A percentile compares a stretch with the other conserved stretches of the same genome.
phyloP scores from a whole-genome alignment of 2,329 filamentous ascomycete genomes.

The Chaetomium strumarium region DNA sequence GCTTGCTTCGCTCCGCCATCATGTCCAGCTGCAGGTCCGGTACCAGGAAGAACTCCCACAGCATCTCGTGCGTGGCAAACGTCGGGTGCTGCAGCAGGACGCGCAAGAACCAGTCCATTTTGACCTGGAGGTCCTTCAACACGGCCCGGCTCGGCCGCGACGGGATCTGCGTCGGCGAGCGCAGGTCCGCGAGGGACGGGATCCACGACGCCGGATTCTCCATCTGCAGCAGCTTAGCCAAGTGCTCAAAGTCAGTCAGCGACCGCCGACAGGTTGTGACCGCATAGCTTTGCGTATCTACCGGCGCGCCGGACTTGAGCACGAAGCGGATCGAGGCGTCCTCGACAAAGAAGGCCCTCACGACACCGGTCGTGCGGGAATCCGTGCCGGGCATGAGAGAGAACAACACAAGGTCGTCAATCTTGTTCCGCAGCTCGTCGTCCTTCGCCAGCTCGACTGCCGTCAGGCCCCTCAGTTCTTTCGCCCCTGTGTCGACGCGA shows the following conservation, averaged over 20 bases:
- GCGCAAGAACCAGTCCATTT: constrained; percentile 81
- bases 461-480: constrained; percentile 81
- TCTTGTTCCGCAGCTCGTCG: constrained; percentile 92
- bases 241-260: constrained; percentile 82
- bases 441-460: constrained; percentile 97
- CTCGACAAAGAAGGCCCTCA: constrained; percentile 94
- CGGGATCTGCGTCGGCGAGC: constrained; percentile 87
- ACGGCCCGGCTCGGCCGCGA: constrained; percentile 85
- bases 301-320: constrained; percentile 86
- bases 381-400: constrained; percentile 66
- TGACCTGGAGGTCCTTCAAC: constrained; percentile 78
- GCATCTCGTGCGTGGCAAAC: constrained; percentile 90
- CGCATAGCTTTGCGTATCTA: constrained; percentile 75
- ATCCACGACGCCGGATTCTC: constrained; percentile 97
- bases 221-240: constrained; percentile 73
- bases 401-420: constrained; percentile 87
- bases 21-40: constrained; percentile 86
- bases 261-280: constrained; percentile 91
- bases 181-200: constrained; percentile 67
- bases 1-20: constrained; percentile 80
- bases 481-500: constrained; percentile 76
- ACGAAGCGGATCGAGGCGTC: constrained; percentile 90
- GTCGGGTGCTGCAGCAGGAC: constrained; percentile 84
- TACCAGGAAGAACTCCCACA: constrained; percentile 98
- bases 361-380: constrained; percentile 82